Evolutionary conservation across 495 filamentous ascomycete species (phyloP), one percentile per base, ranked within the genome.

Genomic region (Trichoderma asperelloides): DNA sequence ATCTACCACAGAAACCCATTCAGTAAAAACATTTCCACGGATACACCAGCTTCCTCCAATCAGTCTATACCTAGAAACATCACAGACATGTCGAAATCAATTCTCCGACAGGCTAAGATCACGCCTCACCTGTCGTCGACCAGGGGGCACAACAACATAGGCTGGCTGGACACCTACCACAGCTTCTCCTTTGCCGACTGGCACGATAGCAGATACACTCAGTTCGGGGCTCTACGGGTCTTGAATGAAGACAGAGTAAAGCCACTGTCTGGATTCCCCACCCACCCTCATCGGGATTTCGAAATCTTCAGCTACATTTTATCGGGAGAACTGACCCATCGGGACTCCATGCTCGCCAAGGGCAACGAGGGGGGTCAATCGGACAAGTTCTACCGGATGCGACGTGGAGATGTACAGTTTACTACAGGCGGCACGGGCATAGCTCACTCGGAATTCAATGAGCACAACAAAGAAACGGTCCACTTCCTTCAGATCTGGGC

Each of bases 401-500:
- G 84, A 68, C 80, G 90, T 30, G 90, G 90, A 23, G 90, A 93
- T 73, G 89, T 93, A 33, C 91, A 93, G 74, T 93, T 93, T 74
- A 93, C 90, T 3, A 91, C 87, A 16, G 90, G 88, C 37, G 91
- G 90, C 57, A 90, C 82, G 40, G 87, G 90, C 47, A 91, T 95
- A 71, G 84, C 88, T 28, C 90, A 95, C 72, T 86, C 82, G 16
- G 91, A 95, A 77, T 84, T 86, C 72, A 92, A 91, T 75, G 87
- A 92, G 71, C 80, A 87, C 70, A 71, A 75, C 18, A 76, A 78
- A 51, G 84, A 89, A 30, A 79, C 86, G 15, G 88, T 90, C 21
- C 90, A 94, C 72, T 92, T 93, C 74, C 79, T 93, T 25, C 90
- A 93, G 76, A 93, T 93, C 68, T 93, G 89, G 90, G 90, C 85